Evolutionary conservation across 2,329 filamentous ascomycete genomes (phyloP).

Genomic region (Penicillium janthinellum): DNA sequence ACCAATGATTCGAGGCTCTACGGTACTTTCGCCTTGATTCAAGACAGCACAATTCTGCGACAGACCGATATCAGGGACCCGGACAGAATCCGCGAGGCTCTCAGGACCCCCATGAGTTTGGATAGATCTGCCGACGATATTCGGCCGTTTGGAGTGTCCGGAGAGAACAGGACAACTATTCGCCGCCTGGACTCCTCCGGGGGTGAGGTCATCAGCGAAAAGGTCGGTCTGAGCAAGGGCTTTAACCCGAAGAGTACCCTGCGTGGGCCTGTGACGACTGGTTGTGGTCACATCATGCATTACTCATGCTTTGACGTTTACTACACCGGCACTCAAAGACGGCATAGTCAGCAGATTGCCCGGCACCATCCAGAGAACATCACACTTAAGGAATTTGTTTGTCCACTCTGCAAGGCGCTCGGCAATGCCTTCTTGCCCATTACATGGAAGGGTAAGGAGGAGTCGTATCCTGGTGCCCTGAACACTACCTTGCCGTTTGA

Average conservation of each 20-base stretch:
- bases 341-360: constrained; percentile 90
- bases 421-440: constrained; percentile 95
- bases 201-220: constrained; percentile 69
- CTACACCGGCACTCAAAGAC: constrained; percentile 76
- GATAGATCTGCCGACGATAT: constrained; percentile 82
- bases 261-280: constrained; percentile 79
- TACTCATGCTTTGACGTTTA: constrained; percentile 94
- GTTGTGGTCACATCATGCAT: constrained; percentile 98
- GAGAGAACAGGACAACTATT: constrained; percentile 78
- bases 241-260: constrained; percentile 71
- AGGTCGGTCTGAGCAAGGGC: constrained; percentile 84
- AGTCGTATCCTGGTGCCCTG: constrained; percentile 76
- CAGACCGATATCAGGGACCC: constrained; percentile 81
- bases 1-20: constrained; percentile 86
- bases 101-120: constrained; percentile 74
- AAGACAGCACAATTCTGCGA: constrained; percentile 80
- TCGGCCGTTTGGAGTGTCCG: constrained; percentile 86
- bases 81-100: constrained; percentile 82
- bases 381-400: constrained; percentile 84
- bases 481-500: constrained; percentile 63
- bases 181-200: constrained; percentile 75
- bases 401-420: constrained; percentile 92
- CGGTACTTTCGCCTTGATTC: constrained; percentile 89
- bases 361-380: constrained; percentile 87
- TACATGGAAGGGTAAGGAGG: constrained; percentile 90